Conservation (phyloP, 1,139 yeast species). For the Geotrichum reessii region DNA sequence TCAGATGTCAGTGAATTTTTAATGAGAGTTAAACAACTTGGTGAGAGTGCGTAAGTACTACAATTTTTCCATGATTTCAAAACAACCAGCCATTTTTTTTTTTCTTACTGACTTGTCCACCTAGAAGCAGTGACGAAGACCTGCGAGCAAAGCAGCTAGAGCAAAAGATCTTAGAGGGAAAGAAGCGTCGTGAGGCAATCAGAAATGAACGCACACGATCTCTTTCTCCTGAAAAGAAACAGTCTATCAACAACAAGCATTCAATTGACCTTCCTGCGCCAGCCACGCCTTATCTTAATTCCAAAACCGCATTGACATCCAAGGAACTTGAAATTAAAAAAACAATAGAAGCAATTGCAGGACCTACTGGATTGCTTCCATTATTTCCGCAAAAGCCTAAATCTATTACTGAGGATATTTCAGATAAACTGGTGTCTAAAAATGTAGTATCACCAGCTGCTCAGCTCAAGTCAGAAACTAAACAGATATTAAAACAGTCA, state of each 20-base stretch:
- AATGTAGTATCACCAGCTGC: not conserved
- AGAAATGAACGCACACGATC: conserved; percentile 31
- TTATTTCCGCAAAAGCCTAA: conserved; percentile 9
- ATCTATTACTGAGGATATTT: not conserved
- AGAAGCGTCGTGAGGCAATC: conserved; percentile 31
- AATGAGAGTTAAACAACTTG: conserved; percentile 34
- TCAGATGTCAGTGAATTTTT: conserved; percentile 36
- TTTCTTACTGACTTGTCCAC: not conserved
- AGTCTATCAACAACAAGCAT: conserved; percentile 6
- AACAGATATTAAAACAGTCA: not conserved
- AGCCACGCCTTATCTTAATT: conserved; percentile 7
- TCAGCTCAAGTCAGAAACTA: not conserved
- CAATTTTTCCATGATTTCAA: not conserved
- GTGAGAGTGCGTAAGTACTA: conserved; percentile 32
- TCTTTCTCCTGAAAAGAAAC: conserved; percentile 26
- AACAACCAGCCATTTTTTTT: not conserved
- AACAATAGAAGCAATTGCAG: conserved; percentile 25
- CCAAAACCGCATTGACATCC: conserved; percentile 8
- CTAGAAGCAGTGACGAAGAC: conserved; percentile 36
- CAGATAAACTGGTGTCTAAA: not conserved
- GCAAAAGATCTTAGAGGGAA: conserved; percentile 33
- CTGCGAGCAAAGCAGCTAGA: conserved; percentile 35
- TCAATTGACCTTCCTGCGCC: conserved; percentile 1
- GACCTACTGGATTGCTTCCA: conserved; percentile 21
- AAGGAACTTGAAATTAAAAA: conserved; percentile 25